Base-by-base conservation (phyloP, 139 green algal species). In the Chlamydomonas eustigma region DNA sequence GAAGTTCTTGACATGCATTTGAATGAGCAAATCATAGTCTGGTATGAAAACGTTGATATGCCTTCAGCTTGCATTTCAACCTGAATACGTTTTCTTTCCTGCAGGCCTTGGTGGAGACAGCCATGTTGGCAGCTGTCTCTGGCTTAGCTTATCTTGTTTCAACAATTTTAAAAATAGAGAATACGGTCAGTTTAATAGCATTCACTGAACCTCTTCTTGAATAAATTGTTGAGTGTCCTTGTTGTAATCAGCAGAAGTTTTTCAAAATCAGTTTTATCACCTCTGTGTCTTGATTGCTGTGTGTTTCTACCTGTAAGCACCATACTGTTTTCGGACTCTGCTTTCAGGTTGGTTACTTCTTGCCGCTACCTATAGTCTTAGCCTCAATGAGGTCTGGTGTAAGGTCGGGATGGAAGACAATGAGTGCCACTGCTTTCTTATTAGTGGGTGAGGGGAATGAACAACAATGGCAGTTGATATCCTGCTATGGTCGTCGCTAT, bases 51-150 rank as follows among this genome's bases (percentile, higher is more conserved):
- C n/a, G n/a, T n/a, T n/a, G n/a, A n/a, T n/a, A n/a, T n/a, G n/a
- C n/a, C 44, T 58, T 58, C 44, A 12, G 44, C 12, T 18, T 58
- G 44, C 44, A 58, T 58, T 58, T 28, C 44, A 58, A 12, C 44
- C 44, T n/a, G n/a, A n/a, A n/a, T n/a, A n/a, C n/a, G n/a, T n/a
- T n/a, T n/a, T n/a, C n/a, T n/a, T n/a, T 58, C 12, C 18, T 18
- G 18, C 65, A 94, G 90, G 74, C 80, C 1, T 71, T 95, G 5
- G 91, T 96, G n/a, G 92, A 96, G 72, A 95, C 92, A 18, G 87
- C 92, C n/a, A 97, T 97, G 92, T 80, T 97, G 50, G 91, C 92
- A 3, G 88, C 92, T 0, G 87, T 97, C 28, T 82, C 84, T 0
- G 92, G 90, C 0, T 74, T 97, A 37, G 83, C 83, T 0, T 96